A percentile compares a stretch with the other conserved stretches of the same genome.
Conservation (phyloP, 208 protist species). For the Trypanosoma cruzi region DNA sequence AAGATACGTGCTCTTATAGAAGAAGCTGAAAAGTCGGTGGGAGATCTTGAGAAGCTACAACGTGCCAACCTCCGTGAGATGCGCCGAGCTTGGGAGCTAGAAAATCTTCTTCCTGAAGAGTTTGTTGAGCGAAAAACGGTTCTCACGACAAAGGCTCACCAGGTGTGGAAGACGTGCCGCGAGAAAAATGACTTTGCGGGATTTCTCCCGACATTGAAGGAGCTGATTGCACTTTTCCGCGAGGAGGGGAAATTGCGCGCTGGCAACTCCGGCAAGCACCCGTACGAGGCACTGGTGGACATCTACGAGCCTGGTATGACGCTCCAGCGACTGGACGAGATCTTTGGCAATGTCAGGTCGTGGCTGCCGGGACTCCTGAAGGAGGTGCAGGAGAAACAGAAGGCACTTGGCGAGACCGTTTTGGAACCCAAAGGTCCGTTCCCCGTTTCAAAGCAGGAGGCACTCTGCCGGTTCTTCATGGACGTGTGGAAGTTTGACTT, state of each 20-base stretch:
- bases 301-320: conserved; percentile 86
- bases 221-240: conserved; percentile 68
- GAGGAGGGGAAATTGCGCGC: conserved; percentile 67
- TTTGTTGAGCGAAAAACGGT: conserved; percentile 61
- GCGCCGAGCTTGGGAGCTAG: conserved; percentile 35
- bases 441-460: conserved; percentile 54
- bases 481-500: conserved; percentile 79
- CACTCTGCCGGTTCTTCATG: conserved; percentile 58
- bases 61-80: conserved; percentile 79
- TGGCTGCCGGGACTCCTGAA: conserved; percentile 81
- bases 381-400: conserved; percentile 68
- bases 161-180: conserved; percentile 71
- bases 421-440: conserved; percentile 47
- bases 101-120: conserved; percentile 46
- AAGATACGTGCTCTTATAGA: conserved; percentile 45
- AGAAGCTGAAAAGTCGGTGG: conserved; percentile 31
- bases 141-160: conserved; percentile 55
- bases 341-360: conserved; percentile 76
- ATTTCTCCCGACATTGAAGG: conserved; percentile 72
- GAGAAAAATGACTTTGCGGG: conserved; percentile 64
- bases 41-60: conserved; percentile 48
- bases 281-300: conserved; percentile 82
- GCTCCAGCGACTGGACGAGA: conserved; percentile 48
- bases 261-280: conserved; percentile 38
- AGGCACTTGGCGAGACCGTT: conserved; percentile 26